Base-by-base conservation (phyloP, 441 rosid species). In the Omphalea diandra region DNA sequence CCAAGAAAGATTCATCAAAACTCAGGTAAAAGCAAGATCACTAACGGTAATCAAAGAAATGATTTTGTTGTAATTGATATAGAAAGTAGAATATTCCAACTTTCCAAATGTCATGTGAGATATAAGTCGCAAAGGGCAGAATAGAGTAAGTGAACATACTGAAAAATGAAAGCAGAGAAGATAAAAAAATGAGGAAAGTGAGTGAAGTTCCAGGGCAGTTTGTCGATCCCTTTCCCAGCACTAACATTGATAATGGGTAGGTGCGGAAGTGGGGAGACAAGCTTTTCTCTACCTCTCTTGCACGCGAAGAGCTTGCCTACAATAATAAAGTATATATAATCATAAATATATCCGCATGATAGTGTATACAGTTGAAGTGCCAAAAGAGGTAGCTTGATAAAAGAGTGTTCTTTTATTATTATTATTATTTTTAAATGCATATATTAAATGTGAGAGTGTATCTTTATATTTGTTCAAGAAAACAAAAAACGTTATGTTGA, bases 261-360 rank as follows among this genome's bases (percentile, higher is more conserved):
- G 46, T 41, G 75, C 7, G 18, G 11, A 49, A 52, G 62, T 67
- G 79, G 79, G 72, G 57, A 7, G 75, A 20, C 67, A 70, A 49
- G 6, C 38, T 31, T 54, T 65, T 56, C 32, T 47, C 33, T 40
- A 58, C 63, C 57, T 67, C 20, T 47, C 27, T 10, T 15, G 84
- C 87, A 81, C 74, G 80, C 87, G 77, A 43, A 68, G 64, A 40
- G 20, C 22, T 24, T 49, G 20, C 22, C 53, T 49, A 49, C 54
- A 5, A 50, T 50, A 1, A 32, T 58, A 14, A 33, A 35, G n/a
- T 18, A 9, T 8, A 9, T 29, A 55, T 9, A 35, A 17, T 22
- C 41, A 33, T 0, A 4, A n/a, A 58, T 40, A 59, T 35, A 4
- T 26, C 15, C 44, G 12, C 44, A 40, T 15, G 2, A 10, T 4